These are phyloP conservation scores for Wickerhamiella galacta DNA, from an alignment of 805 yeast genomes.

Conservation along the genomic window DNA sequence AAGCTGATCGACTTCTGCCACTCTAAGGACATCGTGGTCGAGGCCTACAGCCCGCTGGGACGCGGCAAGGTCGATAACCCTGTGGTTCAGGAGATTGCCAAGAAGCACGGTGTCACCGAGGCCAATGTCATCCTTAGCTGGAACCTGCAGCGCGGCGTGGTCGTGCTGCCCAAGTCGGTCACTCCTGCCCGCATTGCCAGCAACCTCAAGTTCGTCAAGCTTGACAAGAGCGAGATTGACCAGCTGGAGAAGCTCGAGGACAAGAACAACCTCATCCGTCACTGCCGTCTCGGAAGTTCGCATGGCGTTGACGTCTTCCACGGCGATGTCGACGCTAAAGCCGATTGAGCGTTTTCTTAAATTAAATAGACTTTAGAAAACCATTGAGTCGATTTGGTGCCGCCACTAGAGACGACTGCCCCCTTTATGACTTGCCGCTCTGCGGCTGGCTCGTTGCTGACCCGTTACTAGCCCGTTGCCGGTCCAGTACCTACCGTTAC, in stretches of 20 bases:
- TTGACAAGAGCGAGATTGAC: conserved; percentile 26
- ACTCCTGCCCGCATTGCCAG: conserved; percentile 43
- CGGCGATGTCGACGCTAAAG: neutral
- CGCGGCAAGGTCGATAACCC: conserved; percentile 35
- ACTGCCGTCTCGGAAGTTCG: neutral
- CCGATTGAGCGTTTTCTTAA: too few relatives aligned
- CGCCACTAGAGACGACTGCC: neutral
- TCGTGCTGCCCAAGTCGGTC: conserved; percentile 52
- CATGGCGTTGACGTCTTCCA: neutral
- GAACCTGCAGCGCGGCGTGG: conserved; percentile 44
- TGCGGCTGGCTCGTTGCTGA: neutral
- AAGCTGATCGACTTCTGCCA: conserved; percentile 39
- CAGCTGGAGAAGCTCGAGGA: conserved; percentile 14
- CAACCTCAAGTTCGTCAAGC: conserved; percentile 25
- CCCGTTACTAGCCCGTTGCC: too few relatives aligned
- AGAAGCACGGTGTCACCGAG: conserved; percentile 34
- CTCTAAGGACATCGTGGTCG: conserved; percentile 35
- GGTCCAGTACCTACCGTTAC: too few relatives aligned
- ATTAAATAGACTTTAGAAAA: too few relatives aligned
- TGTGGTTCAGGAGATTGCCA: conserved; percentile 36
- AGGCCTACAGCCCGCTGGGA: conserved; percentile 71
- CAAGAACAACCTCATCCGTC: neutral
- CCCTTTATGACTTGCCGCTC: neutral
- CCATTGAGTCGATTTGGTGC: too few relatives aligned
- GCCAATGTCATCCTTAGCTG: conserved; percentile 48